Conservation (phyloP, 106 monocot genomes). For the Dioscorea dumetorum region DNA sequence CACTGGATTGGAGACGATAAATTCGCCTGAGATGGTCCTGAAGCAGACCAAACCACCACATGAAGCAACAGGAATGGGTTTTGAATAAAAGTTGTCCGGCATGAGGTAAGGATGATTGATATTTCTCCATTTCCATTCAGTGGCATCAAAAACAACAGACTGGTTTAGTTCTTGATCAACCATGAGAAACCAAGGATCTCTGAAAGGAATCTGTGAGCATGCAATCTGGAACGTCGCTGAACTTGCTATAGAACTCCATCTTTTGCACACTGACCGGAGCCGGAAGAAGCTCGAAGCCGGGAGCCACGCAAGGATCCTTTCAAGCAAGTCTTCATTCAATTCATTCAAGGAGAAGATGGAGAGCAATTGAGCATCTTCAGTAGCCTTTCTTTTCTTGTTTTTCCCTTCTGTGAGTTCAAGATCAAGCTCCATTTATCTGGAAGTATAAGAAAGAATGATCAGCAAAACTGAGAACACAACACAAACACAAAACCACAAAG, state of each 20-base stretch:
- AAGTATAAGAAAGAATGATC: background rate
- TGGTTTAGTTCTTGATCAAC: constrained; percentile 35
- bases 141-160: constrained; percentile 45
- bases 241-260: constrained; percentile 42
- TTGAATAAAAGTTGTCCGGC: constrained; percentile 3
- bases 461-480: background rate
- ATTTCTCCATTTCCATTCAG: constrained; percentile 47
- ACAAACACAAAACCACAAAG: background rate
- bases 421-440: constrained; percentile 15
- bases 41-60: constrained; percentile 64
- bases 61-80: constrained; percentile 55
- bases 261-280: constrained; percentile 68
- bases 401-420: background rate
- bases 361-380: constrained; percentile 10
- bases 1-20: constrained; percentile 50
- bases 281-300: constrained; percentile 74
- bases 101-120: constrained; percentile 18
- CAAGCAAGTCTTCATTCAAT: constrained; percentile 76
- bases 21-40: constrained; percentile 19
- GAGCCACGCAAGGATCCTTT: constrained; percentile 59
- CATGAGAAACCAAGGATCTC: constrained; percentile 83
- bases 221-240: constrained; percentile 53
- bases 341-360: constrained; percentile 34
- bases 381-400: constrained; percentile 42
- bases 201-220: constrained; percentile 47